Conservation (phyloP, 2,329 filamentous ascomycete species). For the Aspergillus vadensis region DNA sequence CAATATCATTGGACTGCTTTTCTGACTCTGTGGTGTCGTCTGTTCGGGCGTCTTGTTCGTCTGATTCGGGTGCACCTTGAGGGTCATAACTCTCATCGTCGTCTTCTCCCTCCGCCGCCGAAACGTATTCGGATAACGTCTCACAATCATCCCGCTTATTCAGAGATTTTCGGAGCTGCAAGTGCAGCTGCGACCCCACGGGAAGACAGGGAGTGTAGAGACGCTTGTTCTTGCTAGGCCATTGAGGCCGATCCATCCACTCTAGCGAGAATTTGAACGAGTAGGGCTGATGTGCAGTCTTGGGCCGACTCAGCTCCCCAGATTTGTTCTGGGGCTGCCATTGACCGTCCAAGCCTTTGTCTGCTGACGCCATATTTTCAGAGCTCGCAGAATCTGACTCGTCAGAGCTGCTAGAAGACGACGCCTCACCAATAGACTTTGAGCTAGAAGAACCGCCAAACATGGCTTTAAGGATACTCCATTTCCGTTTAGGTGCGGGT, state of each 20-base stretch:
- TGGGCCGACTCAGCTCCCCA: conserved; percentile 35
- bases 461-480: conserved; percentile 55
- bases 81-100: conserved; percentile 12
- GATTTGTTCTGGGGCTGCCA: conserved; percentile 25
- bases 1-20: conserved; percentile 14
- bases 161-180: conserved; percentile 47
- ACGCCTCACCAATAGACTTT: conserved; percentile 47
- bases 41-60: conserved; percentile 1
- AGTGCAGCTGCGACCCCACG: conserved; percentile 55
- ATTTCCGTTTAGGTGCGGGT: conserved; percentile 45
- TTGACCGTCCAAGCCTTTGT: conserved; percentile 33
- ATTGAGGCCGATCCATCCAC: conserved; percentile 58
- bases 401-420: conserved; percentile 42
- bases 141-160: conserved; percentile 28
- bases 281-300: conserved; percentile 55
- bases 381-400: conserved; percentile 34
- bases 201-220: conserved; percentile 61
- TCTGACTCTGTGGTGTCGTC: conserved; percentile 1
- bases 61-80: conserved; percentile 12
- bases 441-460: conserved; percentile 50
- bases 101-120: conserved; percentile 22
- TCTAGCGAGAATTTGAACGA: conserved; percentile 71
- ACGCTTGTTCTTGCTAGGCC: conserved; percentile 54
- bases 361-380: conserved; percentile 28
- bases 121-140: conserved; percentile 26